Evolutionary conservation across 352 stramenopile species (phyloP), one percentile per base, ranked within the genome.

Genomic region (Globisporangium iwayamae): DNA sequence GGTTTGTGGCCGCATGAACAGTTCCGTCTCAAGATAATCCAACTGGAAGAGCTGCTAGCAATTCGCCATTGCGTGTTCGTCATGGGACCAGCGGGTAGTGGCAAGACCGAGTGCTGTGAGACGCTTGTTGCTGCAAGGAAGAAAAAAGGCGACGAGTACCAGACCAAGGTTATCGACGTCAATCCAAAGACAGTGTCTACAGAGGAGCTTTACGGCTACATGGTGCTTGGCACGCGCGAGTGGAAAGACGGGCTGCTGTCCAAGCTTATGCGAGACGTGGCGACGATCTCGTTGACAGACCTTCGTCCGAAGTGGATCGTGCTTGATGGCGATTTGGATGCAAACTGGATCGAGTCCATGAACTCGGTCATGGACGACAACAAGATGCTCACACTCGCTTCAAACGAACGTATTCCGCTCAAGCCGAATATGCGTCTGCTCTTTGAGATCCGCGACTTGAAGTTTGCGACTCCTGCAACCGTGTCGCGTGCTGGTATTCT

Each of bases 161-260:
- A 69, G 11, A 94, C 83, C 1, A 87, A 88, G 61, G 83, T 91
- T 1, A 76, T 91, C 25, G 94, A 98, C 67, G 65, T 99, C 16
- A 98, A 98, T 65, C 96, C 96, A 10, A 99, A 99, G 71, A 90
- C 96, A 0, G 91, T 98, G 16, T 97, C 93, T n/a, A 97, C 91
- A 1, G 90, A 98, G 66, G 94, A 98, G 68, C 69, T 99, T n/a
- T 99, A 98, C 62, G 96, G 96, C 1, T 98, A 91, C 71, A 98
- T 99, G 79, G 83, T 90, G 13, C 89, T 98, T 11, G 89, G 87
- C 10, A 98, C 94, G 22, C 77, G 91, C 20, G 96, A 99, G 56
- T 99, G 96, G 96, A 97, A 97, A 66, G 96, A 99, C 74, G 96
- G 96, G 4, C 59, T 99, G 6, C 68, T 99, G 9, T 97, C 90